Evolutionary conservation across 345 rosid genomes (phyloP).

Genomic region (Clarkia xantiana): DNA sequence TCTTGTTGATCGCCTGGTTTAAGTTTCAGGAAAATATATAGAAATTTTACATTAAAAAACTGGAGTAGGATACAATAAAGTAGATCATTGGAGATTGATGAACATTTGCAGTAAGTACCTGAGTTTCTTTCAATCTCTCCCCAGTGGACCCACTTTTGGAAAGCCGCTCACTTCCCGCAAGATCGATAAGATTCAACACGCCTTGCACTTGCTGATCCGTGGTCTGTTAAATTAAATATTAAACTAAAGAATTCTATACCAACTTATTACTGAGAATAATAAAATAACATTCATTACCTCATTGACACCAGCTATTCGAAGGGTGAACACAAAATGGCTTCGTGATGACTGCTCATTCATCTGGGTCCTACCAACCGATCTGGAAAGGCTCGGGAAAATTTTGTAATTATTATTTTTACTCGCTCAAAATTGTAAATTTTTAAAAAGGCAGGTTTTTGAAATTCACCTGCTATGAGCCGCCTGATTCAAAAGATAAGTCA

Average conservation of each 20-base stretch:
- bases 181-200: constrained; percentile 88
- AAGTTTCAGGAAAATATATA: not conserved
- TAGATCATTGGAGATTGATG: constrained; percentile 1
- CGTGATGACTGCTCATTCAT: constrained; percentile 97
- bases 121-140: constrained; percentile 90
- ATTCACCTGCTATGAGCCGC: constrained; percentile 76
- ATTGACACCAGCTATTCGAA: constrained; percentile 69
- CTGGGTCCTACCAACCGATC: constrained; percentile 92
- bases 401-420: not conserved
- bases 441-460: not conserved
- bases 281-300: constrained; percentile 29
- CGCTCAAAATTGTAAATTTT: too few species aligned
- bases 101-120: constrained; percentile 31
- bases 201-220: constrained; percentile 98
- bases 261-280: too few species aligned
- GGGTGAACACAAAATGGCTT: constrained; percentile 90
- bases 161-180: constrained; percentile 98
- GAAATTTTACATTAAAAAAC: not conserved
- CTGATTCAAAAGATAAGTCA: constrained; percentile 58
- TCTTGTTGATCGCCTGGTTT: constrained; percentile 82
- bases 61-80: not conserved
- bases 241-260: not conserved
- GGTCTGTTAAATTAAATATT: constrained; percentile 28
- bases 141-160: constrained; percentile 96
- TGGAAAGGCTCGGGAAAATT: constrained; percentile 7